Evolutionary conservation across 306 rosid species (phyloP).

Genomic region (Begonia loranthoides): DNA sequence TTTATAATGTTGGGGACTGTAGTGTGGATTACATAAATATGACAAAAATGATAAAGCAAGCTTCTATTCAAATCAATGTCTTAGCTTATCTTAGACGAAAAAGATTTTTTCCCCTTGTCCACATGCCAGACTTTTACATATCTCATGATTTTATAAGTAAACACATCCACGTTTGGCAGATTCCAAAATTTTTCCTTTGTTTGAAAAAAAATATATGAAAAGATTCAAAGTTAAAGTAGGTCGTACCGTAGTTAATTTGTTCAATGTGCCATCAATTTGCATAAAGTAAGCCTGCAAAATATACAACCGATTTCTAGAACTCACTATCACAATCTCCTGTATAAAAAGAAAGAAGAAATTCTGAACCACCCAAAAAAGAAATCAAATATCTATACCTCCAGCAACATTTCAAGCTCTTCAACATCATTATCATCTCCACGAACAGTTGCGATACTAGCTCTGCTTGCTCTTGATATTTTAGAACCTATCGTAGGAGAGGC

Average conservation of each 20-base stretch:
- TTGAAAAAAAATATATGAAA: too few relatives aligned
- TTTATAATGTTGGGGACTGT: too few relatives aligned
- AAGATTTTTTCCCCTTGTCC: too few relatives aligned
- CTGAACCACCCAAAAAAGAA: not conserved
- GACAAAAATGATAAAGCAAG: too few relatives aligned
- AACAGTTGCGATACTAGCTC: slow-evolving; percentile 52
- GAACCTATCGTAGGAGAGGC: slow-evolving; percentile 56
- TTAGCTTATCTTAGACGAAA: too few relatives aligned
- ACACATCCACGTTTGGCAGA: too few relatives aligned
- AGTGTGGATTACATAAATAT: too few relatives aligned
- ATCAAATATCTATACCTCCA: slow-evolving; percentile 47
- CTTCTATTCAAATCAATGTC: too few relatives aligned
- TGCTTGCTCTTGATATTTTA: slow-evolving; percentile 68
- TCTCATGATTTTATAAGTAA: too few relatives aligned
- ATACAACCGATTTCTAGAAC: slow-evolving; percentile 1
- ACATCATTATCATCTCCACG: slow-evolving; percentile 63
- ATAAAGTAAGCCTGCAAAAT: slow-evolving; percentile 69
- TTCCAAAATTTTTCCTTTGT: too few relatives aligned
- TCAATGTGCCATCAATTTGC: slow-evolving; percentile 73
- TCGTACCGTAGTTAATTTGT: slow-evolving; percentile 55
- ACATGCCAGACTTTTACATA: too few relatives aligned
- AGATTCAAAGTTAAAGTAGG: not conserved
- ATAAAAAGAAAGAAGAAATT: not conserved
- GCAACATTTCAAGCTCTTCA: slow-evolving; percentile 82
- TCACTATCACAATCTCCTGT: not conserved